phyloP scores from a whole-genome alignment of 768 basidiomycete species.

The Podaxis mareebaensis region DNA sequence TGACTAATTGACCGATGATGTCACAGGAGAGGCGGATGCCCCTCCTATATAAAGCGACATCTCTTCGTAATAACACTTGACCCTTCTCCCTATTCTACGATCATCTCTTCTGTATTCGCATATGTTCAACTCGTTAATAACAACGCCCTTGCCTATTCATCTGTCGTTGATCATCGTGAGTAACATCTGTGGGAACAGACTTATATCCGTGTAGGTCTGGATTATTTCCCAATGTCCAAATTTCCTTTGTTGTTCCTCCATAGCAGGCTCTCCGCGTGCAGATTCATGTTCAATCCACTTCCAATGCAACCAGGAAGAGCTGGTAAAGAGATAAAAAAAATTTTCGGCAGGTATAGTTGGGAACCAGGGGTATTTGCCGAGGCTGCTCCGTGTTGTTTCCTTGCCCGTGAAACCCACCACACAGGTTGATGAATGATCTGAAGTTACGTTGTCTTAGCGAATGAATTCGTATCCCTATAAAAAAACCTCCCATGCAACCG shows the following conservation, averaged over 20 bases:
- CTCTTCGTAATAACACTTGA: too few relatives aligned
- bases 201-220: conserved; percentile 28
- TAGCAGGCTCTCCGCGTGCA: too few relatives aligned
- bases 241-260: too few relatives aligned
- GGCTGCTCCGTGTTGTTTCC: background rate
- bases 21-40: too few relatives aligned
- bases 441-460: background rate
- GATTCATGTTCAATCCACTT: conserved; percentile 37
- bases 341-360: background rate
- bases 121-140: too few relatives aligned
- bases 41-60: too few relatives aligned
- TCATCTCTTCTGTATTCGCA: too few relatives aligned
- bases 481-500: background rate
- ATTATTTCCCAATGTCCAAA: conserved; percentile 43
- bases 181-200: too few relatives aligned
- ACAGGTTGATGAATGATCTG: background rate
- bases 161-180: too few relatives aligned
- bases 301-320: conserved; percentile 42
- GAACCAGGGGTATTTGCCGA: background rate
- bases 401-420: background rate
- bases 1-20: too few relatives aligned
- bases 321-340: background rate
- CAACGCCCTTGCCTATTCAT: too few relatives aligned
- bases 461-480: background rate
- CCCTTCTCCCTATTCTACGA: too few relatives aligned